Conservation (phyloP, 306 rosid species). For the Sindora glabra region DNA sequence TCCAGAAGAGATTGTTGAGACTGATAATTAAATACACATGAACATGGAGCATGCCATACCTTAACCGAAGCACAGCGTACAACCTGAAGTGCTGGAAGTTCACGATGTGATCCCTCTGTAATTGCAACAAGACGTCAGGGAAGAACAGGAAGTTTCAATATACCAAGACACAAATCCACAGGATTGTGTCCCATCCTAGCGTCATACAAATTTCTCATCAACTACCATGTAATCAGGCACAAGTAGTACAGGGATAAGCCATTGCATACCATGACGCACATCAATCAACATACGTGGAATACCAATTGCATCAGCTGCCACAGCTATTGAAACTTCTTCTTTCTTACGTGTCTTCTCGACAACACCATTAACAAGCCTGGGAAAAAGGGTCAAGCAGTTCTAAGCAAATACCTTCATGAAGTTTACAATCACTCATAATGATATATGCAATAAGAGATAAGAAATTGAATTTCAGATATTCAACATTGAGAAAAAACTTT, state of each 20-base stretch:
- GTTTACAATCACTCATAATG: not conserved
- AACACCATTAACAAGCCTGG: constrained; percentile 84
- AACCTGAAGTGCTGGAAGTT: constrained; percentile 75
- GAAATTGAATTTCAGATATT: not conserved
- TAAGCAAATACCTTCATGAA: not conserved
- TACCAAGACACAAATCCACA: not conserved
- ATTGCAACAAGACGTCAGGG: constrained; percentile 5
- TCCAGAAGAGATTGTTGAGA: not conserved
- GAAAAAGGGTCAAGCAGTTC: not conserved
- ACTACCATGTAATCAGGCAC: not conserved
- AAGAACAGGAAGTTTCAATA: not conserved
- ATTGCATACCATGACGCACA: constrained; percentile 74
- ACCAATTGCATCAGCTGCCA: constrained; percentile 68
- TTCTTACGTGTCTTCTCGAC: constrained; percentile 83
- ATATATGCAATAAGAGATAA: not conserved
- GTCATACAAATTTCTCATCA: not conserved
- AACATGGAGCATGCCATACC: no score
- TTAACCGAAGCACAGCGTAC: constrained; percentile 59
- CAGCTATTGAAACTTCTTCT: constrained; percentile 60
- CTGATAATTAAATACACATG: constrained; percentile 2
- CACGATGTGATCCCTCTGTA: constrained; percentile 95
- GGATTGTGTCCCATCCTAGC: not conserved
- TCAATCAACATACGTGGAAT: constrained; percentile 81
- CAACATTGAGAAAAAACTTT: no score
- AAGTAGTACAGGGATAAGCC: not conserved